Evolutionary conservation across 1,284 basidiomycete genomes (phyloP).

Genomic region (Entoloma clypeatum): DNA sequence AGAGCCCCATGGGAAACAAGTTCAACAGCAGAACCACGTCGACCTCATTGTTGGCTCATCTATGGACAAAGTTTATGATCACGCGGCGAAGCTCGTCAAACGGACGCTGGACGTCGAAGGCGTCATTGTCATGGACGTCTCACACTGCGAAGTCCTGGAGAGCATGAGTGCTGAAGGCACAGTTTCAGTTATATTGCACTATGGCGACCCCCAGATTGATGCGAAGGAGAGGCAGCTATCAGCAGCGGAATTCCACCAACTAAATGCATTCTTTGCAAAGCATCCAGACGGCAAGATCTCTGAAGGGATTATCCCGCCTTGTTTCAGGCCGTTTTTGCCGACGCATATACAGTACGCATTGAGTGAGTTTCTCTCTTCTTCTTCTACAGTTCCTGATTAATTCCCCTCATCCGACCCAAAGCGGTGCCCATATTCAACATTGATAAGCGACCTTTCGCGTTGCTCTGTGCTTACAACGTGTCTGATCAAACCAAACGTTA

Average conservation of each 20-base stretch:
- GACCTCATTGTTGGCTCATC: constrained; percentile 43
- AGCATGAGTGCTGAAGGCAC: constrained; percentile 63
- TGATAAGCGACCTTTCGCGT: constrained; percentile 88
- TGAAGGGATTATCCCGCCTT: constrained; percentile 76
- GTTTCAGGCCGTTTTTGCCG: constrained; percentile 77
- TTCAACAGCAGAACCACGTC: constrained; percentile 22
- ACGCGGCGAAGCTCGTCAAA: constrained; percentile 84
- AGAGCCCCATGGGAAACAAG: constrained; percentile 37
- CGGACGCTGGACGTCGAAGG: constrained; percentile 90
- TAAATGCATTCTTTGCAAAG: constrained; percentile 73
- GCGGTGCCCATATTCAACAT: constrained; percentile 92
- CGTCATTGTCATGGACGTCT: constrained; percentile 89
- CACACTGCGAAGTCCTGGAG: constrained; percentile 86
- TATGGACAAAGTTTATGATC: constrained; percentile 86
- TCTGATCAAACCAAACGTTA: constrained; percentile 76
- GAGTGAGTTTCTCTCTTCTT: constrained; percentile 47
- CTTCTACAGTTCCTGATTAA: no score
- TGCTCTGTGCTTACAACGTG: constrained; percentile 89
- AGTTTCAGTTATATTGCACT: constrained; percentile 55
- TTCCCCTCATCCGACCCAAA: no score
- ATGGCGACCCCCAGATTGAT: constrained; percentile 38
- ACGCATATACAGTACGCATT: constrained; percentile 81
- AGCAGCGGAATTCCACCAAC: constrained; percentile 65
- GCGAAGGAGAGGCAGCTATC: constrained; percentile 52
- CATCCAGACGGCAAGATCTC: constrained; percentile 83